Conservation (phyloP, 139 green algal species). For the Chlamydomonas sp. region DNA sequence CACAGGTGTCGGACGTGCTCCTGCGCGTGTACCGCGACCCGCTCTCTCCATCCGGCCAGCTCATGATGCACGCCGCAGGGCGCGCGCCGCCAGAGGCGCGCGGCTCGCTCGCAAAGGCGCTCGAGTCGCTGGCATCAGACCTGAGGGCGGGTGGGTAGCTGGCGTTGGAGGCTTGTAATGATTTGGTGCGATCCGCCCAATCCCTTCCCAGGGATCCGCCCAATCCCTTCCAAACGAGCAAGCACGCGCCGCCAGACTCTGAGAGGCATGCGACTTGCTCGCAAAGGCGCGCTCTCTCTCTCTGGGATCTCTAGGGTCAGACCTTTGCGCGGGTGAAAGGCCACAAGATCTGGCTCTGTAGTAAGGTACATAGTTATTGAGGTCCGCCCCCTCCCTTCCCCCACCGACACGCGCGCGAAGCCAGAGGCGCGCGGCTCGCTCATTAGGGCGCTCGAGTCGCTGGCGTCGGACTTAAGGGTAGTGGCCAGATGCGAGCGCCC, state of each 20-base stretch:
- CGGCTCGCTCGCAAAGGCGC: conserved; percentile 1
- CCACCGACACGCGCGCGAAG: background rate
- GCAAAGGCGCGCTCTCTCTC: too few species aligned
- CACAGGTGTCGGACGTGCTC: conserved; percentile 22
- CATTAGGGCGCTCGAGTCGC: background rate
- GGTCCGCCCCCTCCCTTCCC: background rate
- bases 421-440: background rate
- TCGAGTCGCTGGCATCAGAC: conserved; percentile 5
- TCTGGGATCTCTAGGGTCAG: too few species aligned
- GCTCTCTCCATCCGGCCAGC: background rate
- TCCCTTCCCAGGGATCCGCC: too few species aligned
- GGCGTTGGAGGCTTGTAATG: too few species aligned
- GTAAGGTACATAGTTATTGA: too few species aligned
- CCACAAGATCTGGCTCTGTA: too few species aligned
- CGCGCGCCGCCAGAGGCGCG: background rate
- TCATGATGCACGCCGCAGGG: background rate
- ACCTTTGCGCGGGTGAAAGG: too few species aligned
- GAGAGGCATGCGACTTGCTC: too few species aligned
- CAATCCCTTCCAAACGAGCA: too few species aligned
- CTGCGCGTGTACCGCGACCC: conserved; percentile 25
- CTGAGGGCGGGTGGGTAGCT: conserved; percentile 11
- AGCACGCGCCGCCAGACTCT: too few species aligned
- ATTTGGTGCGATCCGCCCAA: too few species aligned
- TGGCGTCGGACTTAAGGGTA: conserved; percentile 14
- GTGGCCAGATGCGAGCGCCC: too few species aligned